A percentile compares a stretch with the other conserved stretches of the same genome.
Evolutionary conservation across 768 basidiomycete genomes (phyloP).

Genomic region (Neoboletus subvelutipes): DNA sequence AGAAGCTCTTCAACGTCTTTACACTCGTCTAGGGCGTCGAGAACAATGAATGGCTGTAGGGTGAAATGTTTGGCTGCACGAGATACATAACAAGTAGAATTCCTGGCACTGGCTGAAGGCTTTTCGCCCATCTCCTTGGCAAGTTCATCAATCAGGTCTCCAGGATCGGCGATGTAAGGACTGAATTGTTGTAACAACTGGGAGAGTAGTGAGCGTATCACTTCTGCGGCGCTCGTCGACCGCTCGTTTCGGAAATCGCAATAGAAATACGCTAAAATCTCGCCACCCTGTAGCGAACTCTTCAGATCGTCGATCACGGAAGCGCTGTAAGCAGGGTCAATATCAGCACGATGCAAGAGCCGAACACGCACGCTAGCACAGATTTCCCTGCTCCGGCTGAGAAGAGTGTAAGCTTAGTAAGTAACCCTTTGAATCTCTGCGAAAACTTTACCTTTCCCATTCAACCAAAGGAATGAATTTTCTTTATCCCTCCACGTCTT

Average conservation of each 20-base stretch:
- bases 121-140: not conserved
- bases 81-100: not conserved
- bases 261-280: slow-evolving; percentile 16
- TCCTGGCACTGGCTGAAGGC: not conserved
- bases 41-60: slow-evolving; percentile 4
- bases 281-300: not conserved
- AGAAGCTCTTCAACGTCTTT: not conserved
- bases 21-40: slow-evolving; percentile 23
- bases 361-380: slow-evolving; percentile 7
- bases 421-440: no score
- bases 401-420: not conserved
- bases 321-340: slow-evolving; percentile 5
- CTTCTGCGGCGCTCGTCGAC: slow-evolving; percentile 4
- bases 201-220: slow-evolving; percentile 18
- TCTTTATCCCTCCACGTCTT: slow-evolving; percentile 2
- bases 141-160: not conserved
- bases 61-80: not conserved
- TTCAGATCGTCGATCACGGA: slow-evolving; percentile 12
- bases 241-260: slow-evolving; percentile 19
- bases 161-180: not conserved
- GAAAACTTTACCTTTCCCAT: slow-evolving; percentile 12
- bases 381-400: slow-evolving; percentile 19
- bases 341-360: rapidly evolving
- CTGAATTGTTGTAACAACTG: slow-evolving; percentile 9
- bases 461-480: slow-evolving; percentile 11